Conservation (phyloP, 2,329 filamentous ascomycete genomes). For the Venturia effusa region DNA sequence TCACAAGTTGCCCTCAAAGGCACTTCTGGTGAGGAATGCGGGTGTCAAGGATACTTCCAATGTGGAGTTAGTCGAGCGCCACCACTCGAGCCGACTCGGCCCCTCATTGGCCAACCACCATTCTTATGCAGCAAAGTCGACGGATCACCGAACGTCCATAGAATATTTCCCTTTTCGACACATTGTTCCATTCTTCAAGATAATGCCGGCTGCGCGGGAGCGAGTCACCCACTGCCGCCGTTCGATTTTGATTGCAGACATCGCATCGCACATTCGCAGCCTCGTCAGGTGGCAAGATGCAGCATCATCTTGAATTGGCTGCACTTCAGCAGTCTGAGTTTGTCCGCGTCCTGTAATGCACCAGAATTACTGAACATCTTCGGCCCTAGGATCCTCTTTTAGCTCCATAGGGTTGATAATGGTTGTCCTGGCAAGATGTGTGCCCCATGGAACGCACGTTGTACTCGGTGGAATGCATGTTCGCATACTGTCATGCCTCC, state of each 20-base stretch:
- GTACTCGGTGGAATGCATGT: background rate
- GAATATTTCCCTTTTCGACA: background rate
- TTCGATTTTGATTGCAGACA: background rate
- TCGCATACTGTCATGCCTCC: background rate
- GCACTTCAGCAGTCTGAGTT: background rate
- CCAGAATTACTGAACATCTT: background rate
- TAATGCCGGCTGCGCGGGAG: background rate
- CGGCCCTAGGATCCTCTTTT: background rate
- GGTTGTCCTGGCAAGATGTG: background rate
- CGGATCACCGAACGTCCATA: background rate
- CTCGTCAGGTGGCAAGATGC: background rate
- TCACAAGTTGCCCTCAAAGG: too few relatives aligned
- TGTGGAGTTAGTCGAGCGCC: background rate
- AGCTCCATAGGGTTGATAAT: background rate
- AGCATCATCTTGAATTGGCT: background rate
- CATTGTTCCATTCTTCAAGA: slow-evolving; percentile 4
- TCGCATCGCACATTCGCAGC: background rate
- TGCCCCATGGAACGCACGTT: background rate
- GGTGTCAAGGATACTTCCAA: background rate
- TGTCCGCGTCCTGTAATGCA: too few relatives aligned
- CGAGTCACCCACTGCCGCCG: background rate
- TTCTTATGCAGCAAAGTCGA: background rate
- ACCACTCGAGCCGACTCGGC: background rate
- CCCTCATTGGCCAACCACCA: background rate
- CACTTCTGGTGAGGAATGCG: background rate